Base-by-base conservation (phyloP, 805 yeast species). In the Teunomyces stri region DNA sequence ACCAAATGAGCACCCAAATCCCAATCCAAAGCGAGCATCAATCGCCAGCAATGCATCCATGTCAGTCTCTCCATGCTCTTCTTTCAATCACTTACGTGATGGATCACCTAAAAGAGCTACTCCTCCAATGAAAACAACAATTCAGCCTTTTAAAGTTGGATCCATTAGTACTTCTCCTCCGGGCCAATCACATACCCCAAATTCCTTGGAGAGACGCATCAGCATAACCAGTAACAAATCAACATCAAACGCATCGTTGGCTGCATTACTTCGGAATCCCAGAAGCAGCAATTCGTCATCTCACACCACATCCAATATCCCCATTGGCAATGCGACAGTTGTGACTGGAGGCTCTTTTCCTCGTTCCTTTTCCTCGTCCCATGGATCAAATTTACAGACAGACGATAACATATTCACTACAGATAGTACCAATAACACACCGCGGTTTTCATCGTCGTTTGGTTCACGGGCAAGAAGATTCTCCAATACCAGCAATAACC, bases 381-480 rank as follows among this genome's bases (percentile, higher is more conserved):
- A 69, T 51, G 75, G 74, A 5, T 65, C 69, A 3, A 62, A 60
- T 15, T 45, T 59, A n/a, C 58, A 46, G n/a, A 54, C 53, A 20
- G 75, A 69, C 18, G 62, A 55, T n/a, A 61, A 61, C 35, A 47
- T 52, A 11, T 58, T 54, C 13, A 41, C 58, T 22, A 49, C 51
- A 2, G 70, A 64, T 16, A 61, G 58, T 40, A 56, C 67, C 4
- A 29, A 33, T 21, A 70, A 58, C 28, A 71, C 84, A 0, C 85
- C 87, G 1, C 75, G 82, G 52, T 85, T 84, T 53, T 78, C 88
- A 2, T 82, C 92, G 0, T 84, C 91, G 0, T 85, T 85, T 62
- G 87, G 88, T 0, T 82, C 84, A n/a, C 68, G 87, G 42, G 74
- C 69, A 12, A 75, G 85, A n/a, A 71, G 87, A 27, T 70, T 67